Evolutionary conservation across 306 rosid genomes (phyloP).

Genomic region (Prunus mira): DNA sequence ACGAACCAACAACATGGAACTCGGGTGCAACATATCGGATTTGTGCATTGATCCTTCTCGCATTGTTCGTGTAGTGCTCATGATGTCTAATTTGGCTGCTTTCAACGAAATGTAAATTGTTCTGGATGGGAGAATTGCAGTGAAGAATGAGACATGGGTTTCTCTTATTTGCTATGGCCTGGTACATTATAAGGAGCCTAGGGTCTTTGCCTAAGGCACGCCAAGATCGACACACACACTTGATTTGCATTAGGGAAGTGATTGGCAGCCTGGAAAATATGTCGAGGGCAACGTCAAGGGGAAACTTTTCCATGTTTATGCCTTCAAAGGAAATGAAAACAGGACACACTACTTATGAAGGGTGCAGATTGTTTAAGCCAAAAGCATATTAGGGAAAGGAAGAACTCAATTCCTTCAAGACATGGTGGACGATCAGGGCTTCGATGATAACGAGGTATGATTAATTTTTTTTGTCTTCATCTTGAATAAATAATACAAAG

Average conservation of each 20-base stretch:
- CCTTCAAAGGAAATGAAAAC: neutral
- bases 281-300: neutral
- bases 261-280: neutral
- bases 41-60: neutral
- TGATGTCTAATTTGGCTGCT: neutral
- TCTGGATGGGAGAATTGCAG: neutral
- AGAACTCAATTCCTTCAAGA: no score
- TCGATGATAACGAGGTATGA: neutral
- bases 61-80: neutral
- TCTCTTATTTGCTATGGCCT: neutral
- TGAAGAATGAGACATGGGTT: neutral
- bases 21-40: neutral
- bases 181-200: neutral
- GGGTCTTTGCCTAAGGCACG: neutral
- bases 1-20: neutral
- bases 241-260: neutral
- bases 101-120: neutral
- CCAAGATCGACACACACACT: neutral
- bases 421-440: neutral
- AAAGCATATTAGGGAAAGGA: neutral
- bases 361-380: neutral
- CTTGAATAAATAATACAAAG: neutral
- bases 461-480: neutral
- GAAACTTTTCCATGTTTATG: neutral
- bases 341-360: neutral